phyloP scores from a whole-genome alignment of 208 protist genomes.

The Trypanosoma conorhini region DNA sequence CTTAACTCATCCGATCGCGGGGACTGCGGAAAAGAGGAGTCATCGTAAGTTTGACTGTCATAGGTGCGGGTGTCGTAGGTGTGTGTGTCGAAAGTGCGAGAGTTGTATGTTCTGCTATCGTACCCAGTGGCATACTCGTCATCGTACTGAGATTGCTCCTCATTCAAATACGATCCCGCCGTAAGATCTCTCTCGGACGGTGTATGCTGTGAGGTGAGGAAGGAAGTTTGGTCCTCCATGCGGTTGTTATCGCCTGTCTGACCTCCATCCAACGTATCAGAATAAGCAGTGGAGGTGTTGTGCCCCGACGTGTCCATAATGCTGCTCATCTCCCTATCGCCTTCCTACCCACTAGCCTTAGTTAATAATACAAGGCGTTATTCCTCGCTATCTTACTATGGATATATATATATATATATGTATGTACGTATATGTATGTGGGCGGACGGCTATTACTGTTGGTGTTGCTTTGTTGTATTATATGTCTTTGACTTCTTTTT shows the following conservation, averaged over 20 bases:
- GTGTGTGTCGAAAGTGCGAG: slow-evolving; percentile 19
- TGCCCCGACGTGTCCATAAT: slow-evolving; percentile 54
- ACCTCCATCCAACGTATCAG: neutral
- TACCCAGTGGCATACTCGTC: slow-evolving; percentile 36
- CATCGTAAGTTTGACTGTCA: slow-evolving; percentile 36
- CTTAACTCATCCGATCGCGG: slow-evolving; percentile 70
- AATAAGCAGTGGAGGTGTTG: slow-evolving; percentile 19
- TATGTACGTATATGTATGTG: slow-evolving; percentile 11
- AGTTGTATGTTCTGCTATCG: slow-evolving; percentile 23
- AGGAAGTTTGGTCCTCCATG: slow-evolving; percentile 12
- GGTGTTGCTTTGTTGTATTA: neutral
- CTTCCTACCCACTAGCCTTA: neutral
- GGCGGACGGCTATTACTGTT: neutral
- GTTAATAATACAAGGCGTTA: neutral
- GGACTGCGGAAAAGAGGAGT: slow-evolving; percentile 53
- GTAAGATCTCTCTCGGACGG: slow-evolving; percentile 16
- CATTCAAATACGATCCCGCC: slow-evolving; percentile 19
- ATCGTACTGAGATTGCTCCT: slow-evolving; percentile 20
- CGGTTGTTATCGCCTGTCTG: neutral
- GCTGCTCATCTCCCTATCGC: slow-evolving; percentile 51
- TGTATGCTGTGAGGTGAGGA: slow-evolving; percentile 18
- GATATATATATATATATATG: neutral
- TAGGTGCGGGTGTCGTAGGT: slow-evolving; percentile 28
- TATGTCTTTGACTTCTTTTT: neutral
- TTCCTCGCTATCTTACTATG: neutral